A percentile compares a stretch with the other conserved stretches of the same genome.
phyloP scores from a whole-genome alignment of 2,329 filamentous ascomycete species.

The Xylaria sp. region DNA sequence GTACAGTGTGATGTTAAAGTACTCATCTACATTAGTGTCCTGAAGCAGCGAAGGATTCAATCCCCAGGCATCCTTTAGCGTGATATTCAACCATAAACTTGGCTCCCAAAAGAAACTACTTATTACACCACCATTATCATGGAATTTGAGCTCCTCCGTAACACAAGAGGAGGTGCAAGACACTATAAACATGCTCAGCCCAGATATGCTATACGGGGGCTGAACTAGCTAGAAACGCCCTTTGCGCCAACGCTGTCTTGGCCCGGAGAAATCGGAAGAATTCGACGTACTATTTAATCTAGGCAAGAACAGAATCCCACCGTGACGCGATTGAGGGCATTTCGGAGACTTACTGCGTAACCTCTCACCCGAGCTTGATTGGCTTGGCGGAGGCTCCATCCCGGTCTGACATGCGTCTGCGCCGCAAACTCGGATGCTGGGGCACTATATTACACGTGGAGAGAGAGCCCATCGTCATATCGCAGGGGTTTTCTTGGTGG shows the following conservation, averaged over 20 bases:
- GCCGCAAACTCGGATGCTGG: slow-evolving; percentile 21
- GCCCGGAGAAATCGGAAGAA: background rate
- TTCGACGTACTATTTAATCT: background rate
- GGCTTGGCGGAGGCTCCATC: slow-evolving; percentile 25
- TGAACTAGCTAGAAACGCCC: background rate
- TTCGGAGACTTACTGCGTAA: slow-evolving; percentile 18
- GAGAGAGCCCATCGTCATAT: slow-evolving; percentile 1
- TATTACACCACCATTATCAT: background rate
- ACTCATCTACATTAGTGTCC: background rate
- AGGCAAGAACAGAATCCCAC: background rate
- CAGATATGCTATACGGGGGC: slow-evolving; percentile 17
- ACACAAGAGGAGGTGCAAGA: too few species aligned
- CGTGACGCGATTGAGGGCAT: background rate
- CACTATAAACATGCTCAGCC: background rate
- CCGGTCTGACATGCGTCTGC: slow-evolving; percentile 30
- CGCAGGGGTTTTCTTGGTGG: background rate
- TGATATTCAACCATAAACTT: slow-evolving; percentile 12
- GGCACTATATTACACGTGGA: slow-evolving; percentile 19
- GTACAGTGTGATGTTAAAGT: slow-evolving; percentile 9
- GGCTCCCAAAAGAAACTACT: slow-evolving; percentile 22
- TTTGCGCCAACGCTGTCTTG: background rate
- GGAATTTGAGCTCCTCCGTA: background rate
- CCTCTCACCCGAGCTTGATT: slow-evolving; percentile 18
- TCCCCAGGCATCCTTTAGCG: slow-evolving; percentile 24
- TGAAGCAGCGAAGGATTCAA: slow-evolving; percentile 21